Percentiles rank a stretch among this genome's conserved stretches.
phyloP scores from a whole-genome alignment of 345 rosid species.

The Linum lewisii region DNA sequence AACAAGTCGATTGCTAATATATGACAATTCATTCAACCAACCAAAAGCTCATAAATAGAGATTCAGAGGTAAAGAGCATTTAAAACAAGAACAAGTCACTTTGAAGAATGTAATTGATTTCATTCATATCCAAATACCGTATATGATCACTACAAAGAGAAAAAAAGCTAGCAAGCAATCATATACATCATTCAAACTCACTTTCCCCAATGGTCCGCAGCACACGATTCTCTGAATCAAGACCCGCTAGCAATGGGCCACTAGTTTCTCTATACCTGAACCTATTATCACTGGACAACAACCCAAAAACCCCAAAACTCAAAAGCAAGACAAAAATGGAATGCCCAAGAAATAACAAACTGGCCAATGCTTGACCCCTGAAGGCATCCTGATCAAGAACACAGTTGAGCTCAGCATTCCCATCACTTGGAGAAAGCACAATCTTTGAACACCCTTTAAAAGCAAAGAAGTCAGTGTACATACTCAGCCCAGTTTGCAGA shows the following conservation, averaged over 20 bases:
- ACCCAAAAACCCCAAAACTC: conserved; percentile 25
- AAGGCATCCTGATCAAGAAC: conserved; percentile 43
- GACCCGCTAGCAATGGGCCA: conserved; percentile 37
- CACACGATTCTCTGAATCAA: conserved; percentile 20
- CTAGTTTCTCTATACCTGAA: conserved; percentile 30
- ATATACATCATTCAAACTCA: conserved; percentile 34
- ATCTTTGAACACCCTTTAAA: conserved; percentile 35
- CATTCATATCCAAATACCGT: conserved; percentile 3
- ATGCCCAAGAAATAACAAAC: conserved; percentile 42
- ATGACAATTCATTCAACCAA: no score
- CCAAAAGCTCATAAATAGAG: no score
- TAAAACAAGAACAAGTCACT: no score
- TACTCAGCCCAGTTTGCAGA: conserved; percentile 39
- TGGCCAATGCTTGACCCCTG: conserved; percentile 46
- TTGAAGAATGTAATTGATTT: no score
- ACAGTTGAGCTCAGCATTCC: conserved; percentile 33
- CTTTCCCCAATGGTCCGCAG: conserved; percentile 20
- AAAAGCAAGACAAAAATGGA: conserved; percentile 29
- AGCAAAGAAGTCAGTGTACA: conserved; percentile 37
- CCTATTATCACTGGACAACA: conserved; percentile 26
- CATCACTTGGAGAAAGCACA: conserved; percentile 16
- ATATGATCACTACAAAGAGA: conserved; percentile 6
- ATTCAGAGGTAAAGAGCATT: no score
- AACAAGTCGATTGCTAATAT: no score
- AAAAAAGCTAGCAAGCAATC: conserved; percentile 1